Conservation (phyloP, 495 filamentous ascomycete genomes). For the Aspergillus sparsus region DNA sequence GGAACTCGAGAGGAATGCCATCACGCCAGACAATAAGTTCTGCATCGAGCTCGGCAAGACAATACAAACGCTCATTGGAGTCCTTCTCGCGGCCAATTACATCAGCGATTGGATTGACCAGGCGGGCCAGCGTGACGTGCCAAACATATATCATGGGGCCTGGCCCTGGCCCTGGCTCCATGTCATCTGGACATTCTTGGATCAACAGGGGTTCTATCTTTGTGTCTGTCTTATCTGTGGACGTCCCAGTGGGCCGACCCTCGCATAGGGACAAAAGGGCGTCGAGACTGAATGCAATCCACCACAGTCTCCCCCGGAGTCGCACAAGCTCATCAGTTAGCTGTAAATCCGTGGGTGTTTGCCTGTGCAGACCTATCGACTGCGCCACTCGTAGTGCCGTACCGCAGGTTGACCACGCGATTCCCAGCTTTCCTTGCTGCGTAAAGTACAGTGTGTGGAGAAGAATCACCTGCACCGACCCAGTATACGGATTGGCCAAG, state of each 20-base stretch:
- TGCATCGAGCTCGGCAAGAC: neutral
- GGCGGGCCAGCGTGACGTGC: neutral
- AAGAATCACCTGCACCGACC: slow-evolving; percentile 4
- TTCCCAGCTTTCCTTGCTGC: neutral
- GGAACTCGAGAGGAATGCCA: neutral
- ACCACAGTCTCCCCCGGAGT: neutral
- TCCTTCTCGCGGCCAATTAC: neutral
- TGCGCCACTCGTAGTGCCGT: neutral
- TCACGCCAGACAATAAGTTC: neutral
- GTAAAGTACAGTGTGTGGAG: neutral
- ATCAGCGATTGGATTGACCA: neutral
- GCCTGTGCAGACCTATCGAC: neutral
- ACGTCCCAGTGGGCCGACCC: neutral
- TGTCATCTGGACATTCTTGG: neutral
- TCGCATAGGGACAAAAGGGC: slow-evolving; percentile 3
- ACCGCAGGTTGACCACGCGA: slow-evolving; percentile 3
- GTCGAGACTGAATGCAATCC: neutral
- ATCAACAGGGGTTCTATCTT: neutral
- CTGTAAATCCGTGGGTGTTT: neutral
- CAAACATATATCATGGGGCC: neutral
- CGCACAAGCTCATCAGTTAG: neutral
- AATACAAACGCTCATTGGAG: neutral
- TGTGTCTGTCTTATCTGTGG: neutral
- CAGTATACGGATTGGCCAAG: neutral
- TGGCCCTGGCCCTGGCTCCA: neutral